Evolutionary conservation across 495 filamentous ascomycete species (phyloP).

Genomic region (Halenospora varia): DNA sequence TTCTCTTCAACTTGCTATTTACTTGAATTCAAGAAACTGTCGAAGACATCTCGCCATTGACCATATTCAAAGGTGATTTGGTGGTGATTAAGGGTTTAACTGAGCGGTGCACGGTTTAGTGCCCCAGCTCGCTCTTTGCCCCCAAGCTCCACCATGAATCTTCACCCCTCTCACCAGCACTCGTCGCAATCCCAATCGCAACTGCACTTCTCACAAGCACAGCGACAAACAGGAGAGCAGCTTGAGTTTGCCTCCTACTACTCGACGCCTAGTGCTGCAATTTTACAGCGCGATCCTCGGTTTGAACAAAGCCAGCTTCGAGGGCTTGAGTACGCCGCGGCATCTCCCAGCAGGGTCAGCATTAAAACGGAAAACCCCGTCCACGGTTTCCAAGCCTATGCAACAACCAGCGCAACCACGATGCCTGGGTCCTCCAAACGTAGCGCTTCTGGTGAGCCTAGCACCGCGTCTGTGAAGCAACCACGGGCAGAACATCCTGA

Average conservation of each 20-base stretch:
- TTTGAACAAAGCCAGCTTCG: background rate
- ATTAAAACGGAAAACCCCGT: background rate
- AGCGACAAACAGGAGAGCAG: too few relatives aligned
- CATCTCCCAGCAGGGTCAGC: background rate
- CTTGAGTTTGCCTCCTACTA: too few relatives aligned
- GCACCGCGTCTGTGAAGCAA: conserved; percentile 30
- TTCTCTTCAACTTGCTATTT: too few relatives aligned
- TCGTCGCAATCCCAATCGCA: background rate
- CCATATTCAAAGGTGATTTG: too few relatives aligned
- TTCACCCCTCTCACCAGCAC: too few relatives aligned
- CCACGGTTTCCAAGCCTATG: background rate
- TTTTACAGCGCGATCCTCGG: background rate
- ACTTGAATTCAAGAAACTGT: too few relatives aligned
- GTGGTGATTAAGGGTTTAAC: too few relatives aligned
- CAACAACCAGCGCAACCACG: background rate
- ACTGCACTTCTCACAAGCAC: too few relatives aligned
- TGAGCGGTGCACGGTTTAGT: too few relatives aligned
- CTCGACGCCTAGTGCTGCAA: background rate
- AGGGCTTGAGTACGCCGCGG: background rate
- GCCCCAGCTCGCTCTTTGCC: too few relatives aligned
- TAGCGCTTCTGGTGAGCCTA: conserved; percentile 3
- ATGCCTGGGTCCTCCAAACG: conserved; percentile 24
- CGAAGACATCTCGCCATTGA: too few relatives aligned
- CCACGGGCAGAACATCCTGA: conserved; percentile 47
- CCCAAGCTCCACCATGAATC: too few relatives aligned